Evolutionary conservation across 257 asterid genomes (phyloP), one percentile per base, ranked within the genome.

Genomic region (Solanum sejunctum): DNA sequence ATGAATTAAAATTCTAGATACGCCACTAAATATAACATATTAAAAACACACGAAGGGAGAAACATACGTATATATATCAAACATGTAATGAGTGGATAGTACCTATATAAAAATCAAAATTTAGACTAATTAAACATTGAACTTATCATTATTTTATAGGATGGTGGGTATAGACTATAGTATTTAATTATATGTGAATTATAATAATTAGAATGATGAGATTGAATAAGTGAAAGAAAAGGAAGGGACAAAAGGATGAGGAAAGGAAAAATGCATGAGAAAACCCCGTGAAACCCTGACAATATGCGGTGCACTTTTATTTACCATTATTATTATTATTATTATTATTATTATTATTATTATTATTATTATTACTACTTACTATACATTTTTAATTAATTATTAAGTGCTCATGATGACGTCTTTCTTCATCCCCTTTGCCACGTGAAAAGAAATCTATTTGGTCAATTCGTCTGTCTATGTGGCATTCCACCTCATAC

Each of bases 281-380:
- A 77, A 51, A 84, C 85, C 93, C 91, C 89, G 95, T 92, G 92
- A 89, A 72, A 54, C 21, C 64, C 89, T 87, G 85, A 89, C 89
- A 87, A 49, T 15, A 73, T 81, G 92, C 94, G 89, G 89, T 92
- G 92, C 83, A 85, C 85, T 86, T 83, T 69, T 87, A 64, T 57
- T 83, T 23, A 73, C 64, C 21, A 32, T 32, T 32, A 67, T 67
- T 67, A 67, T 32, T 66, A 66, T 9, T 64, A 64, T 26, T 63
- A 20, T 8, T 60, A 28, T 66, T 66, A 28, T 28, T 28, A 28
- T 28, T 28, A 28, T 28, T 28, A 28, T 28, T 28, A 28, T 28
- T 28, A 28, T 28, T 28, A 28, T 28, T 28, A 28, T 28, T 28
- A 28, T 28, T 28, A 28, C 1, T 28, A 36, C 39, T 36, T 36